Conservation (phyloP, 202 grass and related monocot species). For the Panicum virgatum region DNA sequence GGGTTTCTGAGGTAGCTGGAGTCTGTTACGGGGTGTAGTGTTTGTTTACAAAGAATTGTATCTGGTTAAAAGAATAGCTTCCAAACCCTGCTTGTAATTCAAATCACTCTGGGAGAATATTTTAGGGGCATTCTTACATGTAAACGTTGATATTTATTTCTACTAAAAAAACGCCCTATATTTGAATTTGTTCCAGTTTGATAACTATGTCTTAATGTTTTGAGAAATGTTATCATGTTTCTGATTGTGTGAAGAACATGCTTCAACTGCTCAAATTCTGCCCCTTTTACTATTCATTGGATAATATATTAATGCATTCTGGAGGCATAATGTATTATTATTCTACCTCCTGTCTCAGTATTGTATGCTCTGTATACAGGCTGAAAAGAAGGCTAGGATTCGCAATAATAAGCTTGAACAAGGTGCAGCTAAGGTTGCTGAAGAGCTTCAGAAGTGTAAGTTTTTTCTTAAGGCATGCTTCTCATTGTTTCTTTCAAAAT, state of each 20-base stretch:
- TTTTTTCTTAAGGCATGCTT: conserved; percentile 2
- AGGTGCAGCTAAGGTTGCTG: conserved; percentile 70
- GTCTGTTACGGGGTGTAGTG: background rate
- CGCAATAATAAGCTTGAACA: conserved; percentile 62
- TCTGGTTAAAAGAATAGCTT: background rate
- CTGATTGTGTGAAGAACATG: background rate
- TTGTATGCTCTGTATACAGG: conserved; percentile 43
- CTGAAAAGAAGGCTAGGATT: conserved; percentile 82
- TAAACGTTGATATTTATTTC: background rate
- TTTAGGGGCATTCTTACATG: background rate
- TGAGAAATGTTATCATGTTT: conserved; percentile 9
- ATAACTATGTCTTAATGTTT: background rate
- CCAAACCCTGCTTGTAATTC: background rate
- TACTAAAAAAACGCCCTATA: background rate
- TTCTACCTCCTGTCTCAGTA: background rate
- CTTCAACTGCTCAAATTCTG: background rate
- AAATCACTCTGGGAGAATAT: background rate
- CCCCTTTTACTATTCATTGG: background rate
- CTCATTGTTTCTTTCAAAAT: background rate
- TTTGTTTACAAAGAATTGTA: background rate
- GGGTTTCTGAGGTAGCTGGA: background rate
- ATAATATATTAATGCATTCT: background rate
- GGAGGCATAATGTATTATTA: background rate
- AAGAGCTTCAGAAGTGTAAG: conserved; percentile 83
- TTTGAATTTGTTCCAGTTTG: background rate